These are phyloP conservation scores for Recurvomyces mirabilis DNA, from an alignment of 495 filamentous ascomycete species.

Conservation along the genomic window DNA sequence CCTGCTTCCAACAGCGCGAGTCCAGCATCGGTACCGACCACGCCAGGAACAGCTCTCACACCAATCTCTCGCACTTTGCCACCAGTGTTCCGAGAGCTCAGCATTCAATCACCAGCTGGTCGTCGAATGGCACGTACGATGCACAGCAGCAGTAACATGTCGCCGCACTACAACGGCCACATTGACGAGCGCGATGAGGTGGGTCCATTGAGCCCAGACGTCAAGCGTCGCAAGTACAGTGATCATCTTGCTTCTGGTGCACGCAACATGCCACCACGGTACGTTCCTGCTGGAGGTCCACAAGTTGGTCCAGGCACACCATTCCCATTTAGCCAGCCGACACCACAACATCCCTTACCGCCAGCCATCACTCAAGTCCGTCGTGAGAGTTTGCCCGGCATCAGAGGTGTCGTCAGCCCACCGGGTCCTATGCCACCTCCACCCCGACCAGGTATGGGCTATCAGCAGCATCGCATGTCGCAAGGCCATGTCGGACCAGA, in stretches of 20 bases:
- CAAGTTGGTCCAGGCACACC: conserved; percentile 16
- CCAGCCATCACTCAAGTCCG: neutral
- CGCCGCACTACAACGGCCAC: conserved; percentile 10
- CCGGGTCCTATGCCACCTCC: conserved; percentile 24
- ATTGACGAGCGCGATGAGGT: conserved; percentile 22
- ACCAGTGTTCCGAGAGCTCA: conserved; percentile 36
- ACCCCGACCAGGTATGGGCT: conserved; percentile 19
- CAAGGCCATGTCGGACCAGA: conserved; percentile 15
- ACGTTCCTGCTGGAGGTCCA: neutral
- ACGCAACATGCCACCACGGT: conserved; percentile 6
- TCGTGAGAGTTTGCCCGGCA: conserved; percentile 15
- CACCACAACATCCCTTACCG: conserved; percentile 5
- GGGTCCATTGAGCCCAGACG: conserved; percentile 22
- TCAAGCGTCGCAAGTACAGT: conserved; percentile 27
- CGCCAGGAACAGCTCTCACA: conserved; percentile 24
- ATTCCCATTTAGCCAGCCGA: conserved; percentile 14
- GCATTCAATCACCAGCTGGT: conserved; percentile 25
- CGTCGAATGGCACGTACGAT: neutral
- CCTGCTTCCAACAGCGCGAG: conserved; percentile 21
- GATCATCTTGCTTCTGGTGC: conserved; percentile 1
- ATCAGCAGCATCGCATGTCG: conserved; percentile 18
- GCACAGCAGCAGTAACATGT: conserved; percentile 9
- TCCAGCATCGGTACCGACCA: conserved; percentile 28
- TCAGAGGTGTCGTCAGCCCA: conserved; percentile 20
- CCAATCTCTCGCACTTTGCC: conserved; percentile 25